A percentile compares a stretch with the other conserved stretches of the same genome.
Conservation (phyloP, 2,329 filamentous ascomycete genomes). For the Dactylonectria estremocensis region DNA sequence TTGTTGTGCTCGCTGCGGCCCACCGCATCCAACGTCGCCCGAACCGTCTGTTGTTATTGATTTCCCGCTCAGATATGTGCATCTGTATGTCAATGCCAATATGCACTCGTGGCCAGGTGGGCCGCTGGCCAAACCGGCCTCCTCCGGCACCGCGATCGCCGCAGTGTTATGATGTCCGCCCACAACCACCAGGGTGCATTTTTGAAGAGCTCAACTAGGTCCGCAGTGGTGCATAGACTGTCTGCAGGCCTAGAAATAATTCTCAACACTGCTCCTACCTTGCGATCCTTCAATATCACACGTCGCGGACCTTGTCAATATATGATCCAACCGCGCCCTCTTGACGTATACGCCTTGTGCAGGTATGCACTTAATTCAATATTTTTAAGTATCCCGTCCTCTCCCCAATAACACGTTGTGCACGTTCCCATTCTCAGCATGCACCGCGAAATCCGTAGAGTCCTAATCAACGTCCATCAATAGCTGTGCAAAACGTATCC, state of each 20-base stretch:
- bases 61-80: constrained; percentile 27
- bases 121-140: constrained; percentile 33
- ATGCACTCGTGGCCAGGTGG: constrained; percentile 28
- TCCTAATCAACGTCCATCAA: constrained; percentile 8
- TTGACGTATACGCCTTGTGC: constrained; percentile 25
- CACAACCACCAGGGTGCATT: constrained; percentile 19
- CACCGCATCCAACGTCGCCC: constrained; percentile 54
- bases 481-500: constrained; percentile 16
- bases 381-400: neutral
- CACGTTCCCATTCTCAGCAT: neutral
- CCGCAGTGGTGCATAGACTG: neutral
- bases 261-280: neutral
- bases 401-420: neutral
- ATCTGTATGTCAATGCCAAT: constrained; percentile 23
- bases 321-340: constrained; percentile 24
- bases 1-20: constrained; percentile 69
- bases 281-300: constrained; percentile 36
- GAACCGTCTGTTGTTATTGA: neutral
- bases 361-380: neutral
- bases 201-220: neutral
- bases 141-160: constrained; percentile 33
- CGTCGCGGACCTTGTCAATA: constrained; percentile 13
- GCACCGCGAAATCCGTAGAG: neutral
- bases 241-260: neutral
- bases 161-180: constrained; percentile 26